Percentiles rank a stretch among this genome's conserved stretches.
These are phyloP conservation scores for Diplogelasinospora grovesii DNA, from an alignment of 495 filamentous ascomycete species.

Conservation along the genomic window DNA sequence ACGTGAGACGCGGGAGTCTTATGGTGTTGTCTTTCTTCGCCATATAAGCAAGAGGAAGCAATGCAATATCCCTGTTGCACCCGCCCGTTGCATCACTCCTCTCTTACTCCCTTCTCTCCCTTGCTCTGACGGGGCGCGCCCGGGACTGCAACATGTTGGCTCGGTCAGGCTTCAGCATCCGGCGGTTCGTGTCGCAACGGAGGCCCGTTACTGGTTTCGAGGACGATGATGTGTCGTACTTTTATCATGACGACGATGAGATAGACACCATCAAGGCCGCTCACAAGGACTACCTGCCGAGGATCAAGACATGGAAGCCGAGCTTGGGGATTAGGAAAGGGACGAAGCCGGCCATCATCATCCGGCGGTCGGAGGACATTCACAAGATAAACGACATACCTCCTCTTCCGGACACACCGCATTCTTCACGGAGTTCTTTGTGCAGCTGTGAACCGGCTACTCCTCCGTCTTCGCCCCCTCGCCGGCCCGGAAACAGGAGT, in stretches of 20 bases:
- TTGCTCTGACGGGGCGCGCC: neutral
- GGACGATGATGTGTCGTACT: conserved; percentile 24
- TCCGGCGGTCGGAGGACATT: conserved; percentile 33
- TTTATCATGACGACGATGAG: conserved; percentile 23
- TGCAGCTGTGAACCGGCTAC: conserved; percentile 33
- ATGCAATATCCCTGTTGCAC: conserved; percentile 5
- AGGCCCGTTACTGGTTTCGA: conserved; percentile 21
- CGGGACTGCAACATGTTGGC: conserved; percentile 32
- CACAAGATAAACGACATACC: conserved; percentile 34
- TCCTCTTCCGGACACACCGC: conserved; percentile 37
- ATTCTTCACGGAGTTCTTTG: conserved; percentile 44
- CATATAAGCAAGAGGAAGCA: conserved; percentile 1
- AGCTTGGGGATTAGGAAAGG: conserved; percentile 22
- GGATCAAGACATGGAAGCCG: conserved; percentile 23
- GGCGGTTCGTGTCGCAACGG: conserved; percentile 35
- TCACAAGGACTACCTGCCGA: conserved; percentile 14
- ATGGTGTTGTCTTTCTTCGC: too few species aligned
- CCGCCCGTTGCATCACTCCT: conserved; percentile 3
- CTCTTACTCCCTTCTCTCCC: neutral
- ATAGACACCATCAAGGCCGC: conserved; percentile 14
- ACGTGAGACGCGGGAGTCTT: too few species aligned
- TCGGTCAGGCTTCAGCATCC: conserved; percentile 38
- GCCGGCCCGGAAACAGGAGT: conserved; percentile 13
- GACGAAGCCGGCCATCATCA: conserved; percentile 33
- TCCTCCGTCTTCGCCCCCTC: conserved; percentile 18